Evolutionary conservation across 2,329 filamentous ascomycete species (phyloP).

Genomic region (Fusarium torulosum): DNA sequence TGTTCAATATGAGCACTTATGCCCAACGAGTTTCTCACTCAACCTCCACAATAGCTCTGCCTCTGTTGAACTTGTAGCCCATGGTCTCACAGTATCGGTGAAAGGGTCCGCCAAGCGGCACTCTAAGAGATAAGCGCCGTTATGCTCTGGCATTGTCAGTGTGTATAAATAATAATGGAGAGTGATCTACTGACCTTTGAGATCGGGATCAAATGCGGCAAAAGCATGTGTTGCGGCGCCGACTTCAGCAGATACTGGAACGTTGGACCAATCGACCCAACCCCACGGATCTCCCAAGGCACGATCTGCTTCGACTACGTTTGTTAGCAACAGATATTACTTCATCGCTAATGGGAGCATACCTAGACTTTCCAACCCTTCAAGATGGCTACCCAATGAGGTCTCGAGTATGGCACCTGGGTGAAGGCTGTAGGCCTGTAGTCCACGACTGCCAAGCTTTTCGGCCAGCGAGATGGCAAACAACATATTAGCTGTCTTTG

Average conservation of each 20-base stretch:
- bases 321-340: not conserved
- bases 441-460: slow-evolving; percentile 24
- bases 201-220: slow-evolving; percentile 29
- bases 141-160: slow-evolving; percentile 6
- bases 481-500: slow-evolving; percentile 28
- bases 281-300: slow-evolving; percentile 18
- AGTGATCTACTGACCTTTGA: not conserved
- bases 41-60: slow-evolving; percentile 32
- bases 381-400: not conserved
- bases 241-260: slow-evolving; percentile 7
- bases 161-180: accelerated
- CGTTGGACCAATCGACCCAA: slow-evolving; percentile 20
- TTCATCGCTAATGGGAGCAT: accelerated
- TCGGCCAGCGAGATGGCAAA: slow-evolving; percentile 33
- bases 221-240: slow-evolving; percentile 32
- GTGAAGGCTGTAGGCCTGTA: slow-evolving; percentile 21
- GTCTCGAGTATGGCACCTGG: slow-evolving; percentile 14
- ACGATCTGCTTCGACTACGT: slow-evolving; percentile 14
- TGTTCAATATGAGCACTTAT: slow-evolving; percentile 15
- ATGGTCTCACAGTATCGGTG: slow-evolving; percentile 24
- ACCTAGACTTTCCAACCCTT: slow-evolving; percentile 1
- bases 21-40: slow-evolving; percentile 33
- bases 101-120: slow-evolving; percentile 24
- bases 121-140: slow-evolving; percentile 23
- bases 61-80: slow-evolving; percentile 25